Evolutionary conservation across 768 basidiomycete species (phyloP), one percentile per base, ranked within the genome.

Genomic region (Tricholoma terreum): DNA sequence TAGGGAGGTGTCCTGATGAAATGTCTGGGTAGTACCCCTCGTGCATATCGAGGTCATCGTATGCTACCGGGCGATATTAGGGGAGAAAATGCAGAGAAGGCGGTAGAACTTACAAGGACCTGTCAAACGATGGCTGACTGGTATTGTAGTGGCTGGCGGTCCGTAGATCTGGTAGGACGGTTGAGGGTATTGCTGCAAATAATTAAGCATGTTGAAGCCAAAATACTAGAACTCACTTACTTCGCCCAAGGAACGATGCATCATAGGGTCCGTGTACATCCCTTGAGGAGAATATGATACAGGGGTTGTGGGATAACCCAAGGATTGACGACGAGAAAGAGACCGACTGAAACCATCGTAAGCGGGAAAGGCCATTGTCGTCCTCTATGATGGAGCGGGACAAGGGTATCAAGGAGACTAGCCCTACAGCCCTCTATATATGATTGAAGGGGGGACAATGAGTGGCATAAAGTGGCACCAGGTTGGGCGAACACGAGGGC

Each of bases 11-110:
- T 11, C 70, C 55, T 31, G 77, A 71, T 27, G 80, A 75, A 50
- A 80, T 53, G 60, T 72, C 80, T 64, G 71, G 58, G 63, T 85
- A 85, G 67, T 86, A 85, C 2, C 76, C 65, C 38, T 85, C 83
- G 27, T 69, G 66, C 36, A 76, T 55, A 17, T 75, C 77, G 42
- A 79, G 61, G 60, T 85, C 83, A 56, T 87, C 86, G 66, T 84
- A 86, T 19, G 80, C 80, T 84, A 58, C 11, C 31, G 3, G 42
- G 19, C 33, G 46, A 17, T 33, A 1, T 33, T 7, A 14, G 21
- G 53, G 50, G 56, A 55, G 22, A 46, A 27, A 56, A 42, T 45
- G 35, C 54, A 51, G 48, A 1, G 21, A 45, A 33, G 7, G 12
- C 19, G 3, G 14, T 30, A 4, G 22, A 19, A 57, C 74, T 61